phyloP scores from a whole-genome alignment of 2,329 filamentous ascomycete species.

The Pseudocercospora macadamiae region DNA sequence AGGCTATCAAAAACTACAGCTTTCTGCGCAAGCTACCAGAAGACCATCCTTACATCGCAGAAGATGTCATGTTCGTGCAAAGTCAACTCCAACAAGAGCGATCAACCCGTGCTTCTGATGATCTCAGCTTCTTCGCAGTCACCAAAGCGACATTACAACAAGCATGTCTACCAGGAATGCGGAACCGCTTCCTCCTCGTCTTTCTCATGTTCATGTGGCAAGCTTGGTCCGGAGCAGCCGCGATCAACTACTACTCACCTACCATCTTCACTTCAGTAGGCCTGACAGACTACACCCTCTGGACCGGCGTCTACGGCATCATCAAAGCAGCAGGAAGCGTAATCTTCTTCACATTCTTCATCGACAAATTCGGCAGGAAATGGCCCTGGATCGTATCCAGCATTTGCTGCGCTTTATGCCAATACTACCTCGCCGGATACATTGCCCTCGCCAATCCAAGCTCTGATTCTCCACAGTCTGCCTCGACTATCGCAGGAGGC shows the following conservation, averaged over 20 bases:
- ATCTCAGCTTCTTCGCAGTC: constrained; percentile 35
- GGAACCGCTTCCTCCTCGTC: constrained; percentile 45
- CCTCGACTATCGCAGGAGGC: constrained; percentile 41
- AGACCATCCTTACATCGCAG: constrained; percentile 29
- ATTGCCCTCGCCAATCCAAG: constrained; percentile 41
- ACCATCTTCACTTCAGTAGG: constrained; percentile 43
- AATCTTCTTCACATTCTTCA: constrained; percentile 43
- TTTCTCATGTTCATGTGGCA: constrained; percentile 48
- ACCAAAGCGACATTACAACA: constrained; percentile 40
- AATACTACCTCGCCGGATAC: constrained; percentile 44
- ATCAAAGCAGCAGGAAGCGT: constrained; percentile 42
- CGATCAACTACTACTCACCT: constrained; percentile 43
- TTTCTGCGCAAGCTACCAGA: constrained; percentile 27
- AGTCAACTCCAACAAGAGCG: constrained; percentile 39
- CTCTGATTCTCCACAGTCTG: constrained; percentile 34
- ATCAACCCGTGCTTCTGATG: constrained; percentile 32
- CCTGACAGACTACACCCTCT: constrained; percentile 40
- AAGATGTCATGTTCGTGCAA: constrained; percentile 40
- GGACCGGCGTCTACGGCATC: constrained; percentile 43
- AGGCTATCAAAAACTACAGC: constrained; percentile 25
- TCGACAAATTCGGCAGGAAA: constrained; percentile 42
- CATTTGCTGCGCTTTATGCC: constrained; percentile 40
- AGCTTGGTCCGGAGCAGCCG: constrained; percentile 38
- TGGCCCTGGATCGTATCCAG: constrained; percentile 44
- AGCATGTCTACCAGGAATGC: constrained; percentile 40